A percentile compares a stretch with the other conserved stretches of the same genome.
Evolutionary conservation across 2,329 filamentous ascomycete species (phyloP).

Genomic region (Neodidymelliopsis sp.): DNA sequence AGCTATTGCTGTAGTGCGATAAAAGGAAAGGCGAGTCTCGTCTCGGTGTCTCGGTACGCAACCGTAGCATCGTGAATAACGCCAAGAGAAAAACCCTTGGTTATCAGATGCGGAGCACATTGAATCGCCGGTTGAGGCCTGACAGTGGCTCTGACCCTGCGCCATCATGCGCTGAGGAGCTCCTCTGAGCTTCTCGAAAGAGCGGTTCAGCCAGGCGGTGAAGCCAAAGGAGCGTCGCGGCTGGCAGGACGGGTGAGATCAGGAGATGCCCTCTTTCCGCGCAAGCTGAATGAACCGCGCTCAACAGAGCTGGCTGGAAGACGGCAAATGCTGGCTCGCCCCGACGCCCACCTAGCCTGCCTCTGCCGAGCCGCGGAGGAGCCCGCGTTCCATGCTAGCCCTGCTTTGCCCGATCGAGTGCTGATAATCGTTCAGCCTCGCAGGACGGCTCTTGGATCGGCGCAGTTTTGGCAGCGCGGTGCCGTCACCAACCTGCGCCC

Average conservation of each 20-base stretch:
- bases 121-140: background rate
- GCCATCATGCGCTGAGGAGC: slow-evolving; percentile 10
- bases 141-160: slow-evolving; percentile 4
- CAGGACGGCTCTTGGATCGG: slow-evolving; percentile 16
- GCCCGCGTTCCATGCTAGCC: slow-evolving; percentile 6
- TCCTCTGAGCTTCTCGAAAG: slow-evolving; percentile 13
- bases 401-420: slow-evolving; percentile 17
- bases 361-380: slow-evolving; percentile 9
- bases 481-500: slow-evolving; percentile 17
- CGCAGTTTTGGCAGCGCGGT: slow-evolving; percentile 18
- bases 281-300: slow-evolving; percentile 1
- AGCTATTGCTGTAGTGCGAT: background rate
- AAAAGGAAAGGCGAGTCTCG: background rate
- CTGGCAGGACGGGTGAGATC: slow-evolving; percentile 5
- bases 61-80: background rate
- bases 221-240: background rate
- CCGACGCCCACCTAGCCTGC: background rate
- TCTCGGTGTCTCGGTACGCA: background rate
- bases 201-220: slow-evolving; percentile 7
- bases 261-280: background rate
- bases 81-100: background rate
- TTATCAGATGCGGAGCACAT: slow-evolving; percentile 19
- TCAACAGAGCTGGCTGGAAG: slow-evolving; percentile 15
- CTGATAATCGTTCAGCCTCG: slow-evolving; percentile 16
- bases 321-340: background rate